These are phyloP conservation scores for Hansenula lynferdii DNA, from an alignment of 1,139 yeast species.

Conservation along the genomic window DNA sequence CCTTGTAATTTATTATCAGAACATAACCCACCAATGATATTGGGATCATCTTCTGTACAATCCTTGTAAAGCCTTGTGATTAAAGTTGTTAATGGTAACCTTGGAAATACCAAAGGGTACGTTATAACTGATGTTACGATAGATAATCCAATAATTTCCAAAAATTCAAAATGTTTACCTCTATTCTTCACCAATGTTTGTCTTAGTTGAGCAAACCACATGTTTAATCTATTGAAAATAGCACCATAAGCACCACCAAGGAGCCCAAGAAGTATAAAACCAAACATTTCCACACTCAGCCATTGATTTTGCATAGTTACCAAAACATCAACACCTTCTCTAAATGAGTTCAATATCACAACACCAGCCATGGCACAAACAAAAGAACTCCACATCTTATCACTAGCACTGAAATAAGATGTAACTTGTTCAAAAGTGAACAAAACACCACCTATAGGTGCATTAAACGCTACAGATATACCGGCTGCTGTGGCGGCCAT, in stretches of 20 bases:
- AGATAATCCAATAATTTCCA: conserved; percentile 48
- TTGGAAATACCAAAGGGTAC: conserved; percentile 51
- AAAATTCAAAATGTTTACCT: conserved; percentile 18
- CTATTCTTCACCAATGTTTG: conserved; percentile 15
- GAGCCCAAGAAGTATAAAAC: conserved; percentile 63
- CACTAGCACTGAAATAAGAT: conserved; percentile 56
- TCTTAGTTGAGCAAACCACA: conserved; percentile 36
- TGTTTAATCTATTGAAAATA: conserved; percentile 44
- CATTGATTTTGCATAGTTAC: conserved; percentile 71
- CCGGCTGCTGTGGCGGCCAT: conserved; percentile 89
- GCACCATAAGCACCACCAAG: conserved; percentile 68
- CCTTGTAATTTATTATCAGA: conserved; percentile 24
- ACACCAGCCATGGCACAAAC: conserved; percentile 73
- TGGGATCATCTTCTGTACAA: conserved; percentile 34
- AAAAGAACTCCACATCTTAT: conserved; percentile 77
- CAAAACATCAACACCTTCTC: conserved; percentile 50
- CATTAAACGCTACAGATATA: conserved; percentile 87
- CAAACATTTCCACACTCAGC: conserved; percentile 64
- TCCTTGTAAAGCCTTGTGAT: conserved; percentile 59
- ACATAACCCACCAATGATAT: conserved; percentile 28
- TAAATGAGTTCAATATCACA: conserved; percentile 60
- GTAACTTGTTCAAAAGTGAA: conserved; percentile 77
- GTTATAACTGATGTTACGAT: conserved; percentile 47
- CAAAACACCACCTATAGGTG: conserved; percentile 93
- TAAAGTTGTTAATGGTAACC: conserved; percentile 51